Conservation (phyloP, 148 eudicot species). For the Fagopyrum tataricum region DNA sequence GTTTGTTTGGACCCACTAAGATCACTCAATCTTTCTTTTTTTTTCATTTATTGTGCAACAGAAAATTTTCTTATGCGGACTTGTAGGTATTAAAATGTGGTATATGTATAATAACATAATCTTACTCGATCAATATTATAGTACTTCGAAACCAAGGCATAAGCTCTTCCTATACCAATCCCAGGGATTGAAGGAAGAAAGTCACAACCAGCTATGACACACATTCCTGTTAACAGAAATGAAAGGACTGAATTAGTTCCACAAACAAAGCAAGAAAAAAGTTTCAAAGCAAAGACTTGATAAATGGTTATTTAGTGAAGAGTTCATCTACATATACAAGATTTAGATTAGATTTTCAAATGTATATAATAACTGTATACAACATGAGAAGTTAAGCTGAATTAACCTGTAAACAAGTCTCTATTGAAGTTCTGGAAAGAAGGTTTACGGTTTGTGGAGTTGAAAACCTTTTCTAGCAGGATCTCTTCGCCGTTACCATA, state of each 20-base stretch:
- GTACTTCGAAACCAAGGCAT: slow-evolving; percentile 67
- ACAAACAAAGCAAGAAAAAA: background rate
- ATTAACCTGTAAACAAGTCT: slow-evolving; percentile 53
- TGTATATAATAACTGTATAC: background rate
- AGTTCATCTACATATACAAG: background rate
- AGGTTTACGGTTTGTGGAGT: slow-evolving; percentile 33
- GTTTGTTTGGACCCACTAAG: background rate
- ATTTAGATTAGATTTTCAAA: background rate
- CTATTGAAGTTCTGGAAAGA: slow-evolving; percentile 48
- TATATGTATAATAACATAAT: background rate
- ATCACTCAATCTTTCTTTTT: background rate
- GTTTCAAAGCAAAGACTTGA: background rate
- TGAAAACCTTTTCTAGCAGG: slow-evolving; percentile 48
- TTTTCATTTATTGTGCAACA: background rate
- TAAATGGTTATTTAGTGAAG: background rate
- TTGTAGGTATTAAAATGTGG: background rate
- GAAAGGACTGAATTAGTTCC: background rate
- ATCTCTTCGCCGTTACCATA: slow-evolving; percentile 77
- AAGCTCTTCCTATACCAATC: slow-evolving; percentile 66
- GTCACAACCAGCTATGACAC: slow-evolving; percentile 86
- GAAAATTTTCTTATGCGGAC: background rate
- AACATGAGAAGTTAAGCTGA: background rate
- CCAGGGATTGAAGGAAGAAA: slow-evolving; percentile 87
- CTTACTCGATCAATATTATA: slow-evolving; percentile 70
- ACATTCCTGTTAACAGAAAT: slow-evolving; percentile 52